Evolutionary conservation across 768 basidiomycete species (phyloP), one percentile per base, ranked within the genome.

Genomic region (Pulveroboletus frians): DNA sequence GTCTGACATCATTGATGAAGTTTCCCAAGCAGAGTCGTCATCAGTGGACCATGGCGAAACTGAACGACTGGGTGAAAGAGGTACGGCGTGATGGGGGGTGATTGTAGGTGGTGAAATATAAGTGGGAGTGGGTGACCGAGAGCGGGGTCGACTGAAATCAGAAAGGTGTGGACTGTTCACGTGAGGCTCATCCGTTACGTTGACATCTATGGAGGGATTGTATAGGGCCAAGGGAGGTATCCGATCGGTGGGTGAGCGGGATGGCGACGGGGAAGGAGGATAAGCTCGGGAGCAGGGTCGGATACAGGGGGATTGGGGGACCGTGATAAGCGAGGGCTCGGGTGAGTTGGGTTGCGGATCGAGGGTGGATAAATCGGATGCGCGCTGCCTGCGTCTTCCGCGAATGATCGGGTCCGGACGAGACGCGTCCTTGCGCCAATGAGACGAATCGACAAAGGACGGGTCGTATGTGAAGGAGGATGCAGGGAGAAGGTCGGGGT

Each of bases 1-100:
- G 9, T 81, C 76, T 3, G 84, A 84, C 1, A 78, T 75, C 13
- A 71, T 73, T 15, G 86, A 88, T 29, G 79, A 80, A 3, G 83
- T 80, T 52, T 88, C 86, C 83, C 85, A 88, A 32, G 76, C 77
- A 7, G 83, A 87, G 49, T 88, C 85, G 55, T 86, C 87, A 49
- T 88, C 86, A 3, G 84, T 85, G 14, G 83, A 79, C 81, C 82
- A 88, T 2, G 84, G 77, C 0, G 85, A 85, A 49, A 71, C 43
- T 11, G 63, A 67, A 32, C 49, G 59, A 46, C 34, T 40, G 14
- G 53, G 54, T 15, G 57, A 48, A 17, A 53, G 53, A 35, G 53
- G 49, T 31, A 43, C 54, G 46, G 47, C 46, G 35, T 47, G 55
- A 47, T 43, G 58, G 7, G 59, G 44, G 49, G 46, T 20, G 47